Percentiles rank a stretch among this genome's conserved stretches.
These are phyloP conservation scores for Sarocladiaceae sp. DNA, from an alignment of 2,329 filamentous ascomycete species.

Conservation along the genomic window DNA sequence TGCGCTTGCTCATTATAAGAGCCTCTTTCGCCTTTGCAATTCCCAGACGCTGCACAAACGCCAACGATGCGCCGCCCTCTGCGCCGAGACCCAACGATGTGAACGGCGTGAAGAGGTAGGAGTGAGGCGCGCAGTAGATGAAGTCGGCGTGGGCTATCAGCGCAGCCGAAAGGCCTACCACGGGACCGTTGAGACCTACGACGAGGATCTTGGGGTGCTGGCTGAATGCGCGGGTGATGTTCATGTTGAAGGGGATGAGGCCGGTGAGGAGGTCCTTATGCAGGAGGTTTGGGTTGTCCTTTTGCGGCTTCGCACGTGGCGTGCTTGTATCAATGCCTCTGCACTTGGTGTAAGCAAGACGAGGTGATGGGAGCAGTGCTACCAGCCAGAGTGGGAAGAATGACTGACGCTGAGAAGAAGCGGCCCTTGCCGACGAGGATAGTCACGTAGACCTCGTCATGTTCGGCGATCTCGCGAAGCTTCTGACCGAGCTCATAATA, in stretches of 20 bases:
- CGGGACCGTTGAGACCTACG: slow-evolving; percentile 85
- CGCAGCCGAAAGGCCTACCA: slow-evolving; percentile 79
- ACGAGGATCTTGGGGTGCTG: slow-evolving; percentile 90
- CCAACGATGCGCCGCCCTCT: slow-evolving; percentile 77
- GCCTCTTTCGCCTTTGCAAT: slow-evolving; percentile 83
- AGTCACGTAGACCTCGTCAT: slow-evolving; percentile 77
- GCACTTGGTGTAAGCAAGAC: slow-evolving; percentile 4
- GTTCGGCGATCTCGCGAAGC: slow-evolving; percentile 68
- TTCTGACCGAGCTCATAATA: slow-evolving; percentile 73
- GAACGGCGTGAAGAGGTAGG: slow-evolving; percentile 88
- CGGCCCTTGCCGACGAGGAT: slow-evolving; percentile 77
- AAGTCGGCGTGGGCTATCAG: slow-evolving; percentile 82
- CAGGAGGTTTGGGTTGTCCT: slow-evolving; percentile 24
- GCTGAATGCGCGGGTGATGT: slow-evolving; percentile 85
- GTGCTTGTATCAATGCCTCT: slow-evolving; percentile 74
- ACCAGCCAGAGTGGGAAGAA: neutral
- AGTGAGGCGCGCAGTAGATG: slow-evolving; percentile 74
- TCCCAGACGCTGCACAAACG: slow-evolving; percentile 74
- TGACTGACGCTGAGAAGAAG: slow-evolving; percentile 78
- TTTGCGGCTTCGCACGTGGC: slow-evolving; percentile 34
- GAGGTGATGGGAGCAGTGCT: neutral
- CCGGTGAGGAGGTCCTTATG: slow-evolving; percentile 53
- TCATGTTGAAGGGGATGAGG: slow-evolving; percentile 82
- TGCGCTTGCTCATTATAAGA: slow-evolving; percentile 78
- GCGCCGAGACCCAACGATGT: slow-evolving; percentile 80